Evolutionary conservation across 1,284 basidiomycete species (phyloP).

Genomic region (Mycena sp.): DNA sequence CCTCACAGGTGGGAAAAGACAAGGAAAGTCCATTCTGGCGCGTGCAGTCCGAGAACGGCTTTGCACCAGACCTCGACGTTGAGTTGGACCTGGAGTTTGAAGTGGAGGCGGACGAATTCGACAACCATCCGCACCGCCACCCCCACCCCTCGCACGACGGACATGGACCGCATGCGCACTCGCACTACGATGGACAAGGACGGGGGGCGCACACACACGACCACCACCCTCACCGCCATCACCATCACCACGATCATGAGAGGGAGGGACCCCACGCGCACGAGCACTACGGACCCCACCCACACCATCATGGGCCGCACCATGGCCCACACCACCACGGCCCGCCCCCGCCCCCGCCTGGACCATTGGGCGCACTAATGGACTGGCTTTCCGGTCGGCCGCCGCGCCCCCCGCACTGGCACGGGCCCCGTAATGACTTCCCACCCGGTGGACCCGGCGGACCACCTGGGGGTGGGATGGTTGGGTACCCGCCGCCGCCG

Average conservation of each 20-base stretch:
- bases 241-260: background rate
- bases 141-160: no score
- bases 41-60: no score
- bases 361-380: background rate
- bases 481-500: background rate
- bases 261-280: background rate
- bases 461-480: background rate
- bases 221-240: background rate
- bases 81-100: background rate
- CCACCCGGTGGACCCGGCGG: background rate
- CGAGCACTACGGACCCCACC: background rate
- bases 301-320: background rate
- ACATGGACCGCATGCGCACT: no score
- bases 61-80: background rate
- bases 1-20: no score
- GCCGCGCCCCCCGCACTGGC: conserved; percentile 12
- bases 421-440: background rate
- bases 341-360: background rate
- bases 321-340: conserved; percentile 10
- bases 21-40: no score
- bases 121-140: background rate
- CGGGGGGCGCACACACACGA: no score
- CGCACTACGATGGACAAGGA: no score
- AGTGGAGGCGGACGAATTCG: background rate
- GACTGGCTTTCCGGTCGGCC: conserved; percentile 1